These are phyloP conservation scores for Agrostemma githago DNA, from an alignment of 148 eudicot genomes.

Conservation along the genomic window DNA sequence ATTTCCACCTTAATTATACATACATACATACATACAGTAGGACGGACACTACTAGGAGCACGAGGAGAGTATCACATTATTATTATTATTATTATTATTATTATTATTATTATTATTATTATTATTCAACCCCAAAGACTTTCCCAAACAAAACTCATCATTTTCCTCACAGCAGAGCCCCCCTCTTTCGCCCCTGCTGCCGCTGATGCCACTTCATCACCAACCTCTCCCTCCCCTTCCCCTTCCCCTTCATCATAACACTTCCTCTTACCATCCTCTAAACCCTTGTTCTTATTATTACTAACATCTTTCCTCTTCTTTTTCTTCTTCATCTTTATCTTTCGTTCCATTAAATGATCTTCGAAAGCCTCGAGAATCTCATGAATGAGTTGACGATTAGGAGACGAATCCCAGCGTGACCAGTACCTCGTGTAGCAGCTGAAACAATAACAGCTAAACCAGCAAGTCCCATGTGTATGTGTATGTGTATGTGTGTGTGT, in stretches of 20 bases:
- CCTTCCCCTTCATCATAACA: slow-evolving; percentile 11
- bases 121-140: slow-evolving; percentile 48
- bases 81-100: not conserved
- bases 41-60: no score
- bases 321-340: not conserved
- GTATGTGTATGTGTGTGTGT: not conserved
- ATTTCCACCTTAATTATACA: no score
- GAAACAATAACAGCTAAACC: slow-evolving; percentile 61
- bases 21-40: no score
- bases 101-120: not conserved
- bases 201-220: slow-evolving; percentile 8
- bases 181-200: slow-evolving; percentile 35
- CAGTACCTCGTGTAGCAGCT: slow-evolving; percentile 67
- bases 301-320: slow-evolving; percentile 22
- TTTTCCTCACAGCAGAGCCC: slow-evolving; percentile 36
- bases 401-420: slow-evolving; percentile 80
- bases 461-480: slow-evolving; percentile 23
- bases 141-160: slow-evolving; percentile 65
- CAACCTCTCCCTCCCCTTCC: slow-evolving; percentile 14
- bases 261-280: not conserved
- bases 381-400: slow-evolving; percentile 69
- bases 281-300: slow-evolving; percentile 19
- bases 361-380: slow-evolving; percentile 77
- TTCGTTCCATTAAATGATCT: slow-evolving; percentile 26
- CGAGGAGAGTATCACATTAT: no score